These are phyloP conservation scores for Skeletonema tropicum DNA, from an alignment of 108 stramenopile genomes.

Conservation along the genomic window DNA sequence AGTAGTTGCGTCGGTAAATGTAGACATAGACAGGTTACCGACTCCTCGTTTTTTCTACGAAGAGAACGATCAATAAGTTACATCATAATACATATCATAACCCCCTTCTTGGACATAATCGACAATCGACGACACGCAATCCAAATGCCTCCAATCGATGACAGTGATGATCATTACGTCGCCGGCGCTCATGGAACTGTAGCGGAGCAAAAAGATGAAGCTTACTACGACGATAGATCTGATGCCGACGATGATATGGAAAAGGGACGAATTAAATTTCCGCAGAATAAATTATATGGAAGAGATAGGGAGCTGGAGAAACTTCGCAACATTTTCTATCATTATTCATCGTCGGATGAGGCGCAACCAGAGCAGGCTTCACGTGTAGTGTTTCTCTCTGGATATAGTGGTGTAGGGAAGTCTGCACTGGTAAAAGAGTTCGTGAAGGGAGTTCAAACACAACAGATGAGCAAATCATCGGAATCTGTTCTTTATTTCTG, in stretches of 20 bases:
- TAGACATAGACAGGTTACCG: too few species aligned
- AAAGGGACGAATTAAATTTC: constrained; percentile 40
- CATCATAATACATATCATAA: too few species aligned
- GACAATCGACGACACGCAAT: not conserved
- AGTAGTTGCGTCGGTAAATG: too few species aligned
- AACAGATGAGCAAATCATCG: constrained; percentile 2
- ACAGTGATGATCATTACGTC: constrained; percentile 1
- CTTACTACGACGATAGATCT: constrained; percentile 20
- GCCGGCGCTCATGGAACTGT: constrained; percentile 10
- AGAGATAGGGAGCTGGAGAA: constrained; percentile 23
- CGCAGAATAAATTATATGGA: constrained; percentile 28
- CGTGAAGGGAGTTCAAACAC: constrained; percentile 11
- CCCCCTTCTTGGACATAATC: too few species aligned
- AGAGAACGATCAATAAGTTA: too few species aligned
- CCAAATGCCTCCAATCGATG: not conserved
- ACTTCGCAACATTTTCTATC: constrained; percentile 11
- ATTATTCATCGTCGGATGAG: not conserved
- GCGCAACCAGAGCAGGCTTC: not conserved
- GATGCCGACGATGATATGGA: constrained; percentile 41
- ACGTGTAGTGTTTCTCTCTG: constrained; percentile 26
- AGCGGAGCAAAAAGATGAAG: constrained; percentile 29
- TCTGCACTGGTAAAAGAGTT: constrained; percentile 29
- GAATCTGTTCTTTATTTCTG: not conserved
- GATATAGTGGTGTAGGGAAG: constrained; percentile 38
- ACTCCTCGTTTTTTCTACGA: too few species aligned